Base-by-base conservation (phyloP, 2,329 filamentous ascomycete genomes). In the Pseudohalonectria lignicola region DNA sequence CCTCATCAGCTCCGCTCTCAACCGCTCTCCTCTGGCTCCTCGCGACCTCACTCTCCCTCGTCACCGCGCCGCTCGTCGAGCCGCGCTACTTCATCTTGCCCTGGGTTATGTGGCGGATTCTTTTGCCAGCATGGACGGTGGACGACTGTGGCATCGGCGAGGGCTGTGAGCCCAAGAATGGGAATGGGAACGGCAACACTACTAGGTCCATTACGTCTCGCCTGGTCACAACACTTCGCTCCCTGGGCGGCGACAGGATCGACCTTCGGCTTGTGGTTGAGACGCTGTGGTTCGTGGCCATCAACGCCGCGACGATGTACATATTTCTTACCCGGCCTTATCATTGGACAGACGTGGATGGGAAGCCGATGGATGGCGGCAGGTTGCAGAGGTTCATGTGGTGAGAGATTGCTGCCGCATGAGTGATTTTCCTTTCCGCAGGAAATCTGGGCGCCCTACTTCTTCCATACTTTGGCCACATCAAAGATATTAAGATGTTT, bases 71-170 rank as follows among this genome's bases (percentile, higher is more conserved):
- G 0, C 71, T 98, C 1, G 90, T 98, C 9, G 92, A 98, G 57
- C 92, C 92, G 12, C 76, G 92, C 12, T 98, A 98, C 59, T 94
- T 94, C 57, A 93, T 98, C 53, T 69, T 95, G 11, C 88, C 90
- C 0, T 98, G 87, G 86, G 74, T 95, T 8, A 79, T 95, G 50
- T 96, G 88, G 86, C 74, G 92, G 1, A 61, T 96, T 7, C 73
- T 93, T 50, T 62, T 93, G 1, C 86, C 86, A 1, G 57, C 67
- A 37, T 64, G 62, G 62, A 34, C 36, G 16, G 28, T 42, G 15
- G 39, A 47, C 33, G 40, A 43, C 18, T 36, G 40, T 28, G 18
- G 31, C 20, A 35, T 31, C 6, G 3, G 10, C 2, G 17, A 26
- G 23, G 23, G 23, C 12, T 8, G 23, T 26, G 12, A 8, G 23